Conservation (phyloP, 78 protist species). For the Polysphondylium violaceum region DNA sequence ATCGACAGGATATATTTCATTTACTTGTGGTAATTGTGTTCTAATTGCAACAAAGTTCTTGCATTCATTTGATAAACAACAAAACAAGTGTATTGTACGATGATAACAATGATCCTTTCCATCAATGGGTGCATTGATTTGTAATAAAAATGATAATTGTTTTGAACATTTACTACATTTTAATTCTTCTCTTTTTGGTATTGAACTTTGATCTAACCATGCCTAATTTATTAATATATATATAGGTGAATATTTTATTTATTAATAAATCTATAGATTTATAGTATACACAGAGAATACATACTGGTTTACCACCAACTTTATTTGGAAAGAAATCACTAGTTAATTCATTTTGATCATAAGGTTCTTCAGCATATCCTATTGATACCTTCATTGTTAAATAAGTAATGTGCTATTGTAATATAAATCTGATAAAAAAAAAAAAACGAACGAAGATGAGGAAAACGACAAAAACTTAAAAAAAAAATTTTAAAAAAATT, state of each 20-base stretch:
- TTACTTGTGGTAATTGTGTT: slow-evolving; percentile 31
- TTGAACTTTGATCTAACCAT: slow-evolving; percentile 55
- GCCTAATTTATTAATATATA: slow-evolving; percentile 10
- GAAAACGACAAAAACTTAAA: not conserved
- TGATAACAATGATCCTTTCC: slow-evolving; percentile 26
- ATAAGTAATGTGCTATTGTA: too few relatives aligned
- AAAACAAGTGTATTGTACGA: slow-evolving; percentile 38
- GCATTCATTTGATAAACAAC: slow-evolving; percentile 34
- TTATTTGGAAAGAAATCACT: slow-evolving; percentile 65
- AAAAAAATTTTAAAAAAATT: too few relatives aligned
- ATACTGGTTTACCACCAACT: slow-evolving; percentile 76
- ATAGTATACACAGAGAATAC: not conserved
- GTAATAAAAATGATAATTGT: slow-evolving; percentile 66
- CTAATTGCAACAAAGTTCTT: slow-evolving; percentile 13
- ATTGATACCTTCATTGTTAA: slow-evolving; percentile 8
- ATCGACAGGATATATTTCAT: slow-evolving; percentile 18
- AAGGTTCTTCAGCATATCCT: slow-evolving; percentile 18
- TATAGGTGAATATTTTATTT: not conserved
- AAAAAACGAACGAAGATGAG: not conserved
- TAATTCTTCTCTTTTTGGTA: slow-evolving; percentile 47
- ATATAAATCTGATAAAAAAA: too few relatives aligned
- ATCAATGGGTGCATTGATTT: slow-evolving; percentile 50
- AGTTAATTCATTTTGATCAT: slow-evolving; percentile 38
- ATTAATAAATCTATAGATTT: not conserved
- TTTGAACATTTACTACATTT: slow-evolving; percentile 28